Percentiles rank a stretch among this genome's conserved stretches.
Evolutionary conservation across 306 rosid genomes (phyloP).

Genomic region (Pueraria montana): DNA sequence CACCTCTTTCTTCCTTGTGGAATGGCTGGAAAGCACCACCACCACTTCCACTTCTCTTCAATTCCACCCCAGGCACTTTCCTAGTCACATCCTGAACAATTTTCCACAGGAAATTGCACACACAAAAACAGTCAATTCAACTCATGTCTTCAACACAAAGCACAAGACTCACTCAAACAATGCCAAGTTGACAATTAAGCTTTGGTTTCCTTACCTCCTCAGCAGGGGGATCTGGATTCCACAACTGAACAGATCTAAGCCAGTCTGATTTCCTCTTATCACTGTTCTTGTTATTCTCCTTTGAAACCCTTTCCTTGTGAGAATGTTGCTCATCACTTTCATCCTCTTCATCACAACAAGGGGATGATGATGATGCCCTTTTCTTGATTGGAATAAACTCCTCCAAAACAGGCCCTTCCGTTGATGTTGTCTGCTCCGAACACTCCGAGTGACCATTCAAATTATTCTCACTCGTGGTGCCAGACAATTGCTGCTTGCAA

Average conservation of each 20-base stretch:
- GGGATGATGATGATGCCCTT: slow-evolving; percentile 49
- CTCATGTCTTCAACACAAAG: not conserved
- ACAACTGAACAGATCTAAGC: slow-evolving; percentile 94
- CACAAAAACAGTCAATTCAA: slow-evolving; percentile 33
- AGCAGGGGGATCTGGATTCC: slow-evolving; percentile 76
- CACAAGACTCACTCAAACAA: slow-evolving; percentile 4
- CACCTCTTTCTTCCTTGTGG: slow-evolving; percentile 65
- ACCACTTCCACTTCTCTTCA: slow-evolving; percentile 71
- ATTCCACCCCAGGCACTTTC: slow-evolving; percentile 67
- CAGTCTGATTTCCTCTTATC: slow-evolving; percentile 77
- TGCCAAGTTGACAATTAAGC: not conserved
- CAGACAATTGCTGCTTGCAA: slow-evolving; percentile 70
- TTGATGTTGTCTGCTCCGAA: slow-evolving; percentile 82
- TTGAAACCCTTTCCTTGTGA: slow-evolving; percentile 33
- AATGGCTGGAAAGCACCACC: slow-evolving; percentile 94
- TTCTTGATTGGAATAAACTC: slow-evolving; percentile 84
- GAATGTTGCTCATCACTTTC: slow-evolving; percentile 55
- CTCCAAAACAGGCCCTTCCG: slow-evolving; percentile 73
- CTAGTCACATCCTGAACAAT: slow-evolving; percentile 63
- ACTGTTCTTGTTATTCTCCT: slow-evolving; percentile 35
- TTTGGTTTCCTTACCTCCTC: slow-evolving; percentile 61
- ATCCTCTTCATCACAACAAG: slow-evolving; percentile 53
- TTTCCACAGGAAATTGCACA: slow-evolving; percentile 6
- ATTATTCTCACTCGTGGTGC: slow-evolving; percentile 64
- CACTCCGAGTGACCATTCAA: slow-evolving; percentile 83